Conservation (phyloP, 768 basidiomycete genomes). For the Dioszegia crocea region DNA sequence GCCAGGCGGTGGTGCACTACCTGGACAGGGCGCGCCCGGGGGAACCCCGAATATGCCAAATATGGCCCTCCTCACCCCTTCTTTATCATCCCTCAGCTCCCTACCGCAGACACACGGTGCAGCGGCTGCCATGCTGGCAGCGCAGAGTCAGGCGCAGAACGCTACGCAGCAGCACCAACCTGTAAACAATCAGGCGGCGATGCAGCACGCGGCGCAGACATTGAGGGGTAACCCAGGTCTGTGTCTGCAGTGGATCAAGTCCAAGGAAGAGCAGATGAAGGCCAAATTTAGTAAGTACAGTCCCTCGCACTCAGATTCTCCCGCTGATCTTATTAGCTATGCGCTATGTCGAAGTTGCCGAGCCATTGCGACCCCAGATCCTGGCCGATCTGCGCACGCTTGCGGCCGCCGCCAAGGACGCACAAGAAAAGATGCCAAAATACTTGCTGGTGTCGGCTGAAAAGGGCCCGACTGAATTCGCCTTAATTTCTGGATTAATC, state of each 20-base stretch:
- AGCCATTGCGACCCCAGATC: slow-evolving; percentile 9
- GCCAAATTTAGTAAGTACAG: slow-evolving; percentile 25
- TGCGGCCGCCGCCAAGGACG: slow-evolving; percentile 16
- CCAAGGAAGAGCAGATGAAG: slow-evolving; percentile 13
- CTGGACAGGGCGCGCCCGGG: neutral
- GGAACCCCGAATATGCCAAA: neutral
- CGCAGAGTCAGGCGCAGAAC: neutral
- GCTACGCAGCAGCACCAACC: neutral
- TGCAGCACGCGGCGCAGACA: neutral
- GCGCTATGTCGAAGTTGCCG: slow-evolving; percentile 1
- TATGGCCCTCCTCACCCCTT: neutral
- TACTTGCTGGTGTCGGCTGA: slow-evolving; percentile 26
- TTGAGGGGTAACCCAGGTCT: slow-evolving; percentile 11
- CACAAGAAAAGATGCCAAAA: slow-evolving; percentile 21
- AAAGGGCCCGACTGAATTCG: slow-evolving; percentile 2
- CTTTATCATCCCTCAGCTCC: neutral
- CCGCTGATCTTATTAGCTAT: neutral
- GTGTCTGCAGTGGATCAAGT: slow-evolving; percentile 12
- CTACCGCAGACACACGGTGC: neutral
- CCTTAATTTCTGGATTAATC: neutral
- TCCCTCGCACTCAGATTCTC: too few relatives aligned
- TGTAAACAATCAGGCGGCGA: neutral
- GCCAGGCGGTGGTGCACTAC: too few relatives aligned
- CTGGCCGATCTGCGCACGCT: slow-evolving; percentile 15
- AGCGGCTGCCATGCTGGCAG: neutral